Conservation (phyloP, 1,139 yeast species). For the Kodamaea arcana region DNA sequence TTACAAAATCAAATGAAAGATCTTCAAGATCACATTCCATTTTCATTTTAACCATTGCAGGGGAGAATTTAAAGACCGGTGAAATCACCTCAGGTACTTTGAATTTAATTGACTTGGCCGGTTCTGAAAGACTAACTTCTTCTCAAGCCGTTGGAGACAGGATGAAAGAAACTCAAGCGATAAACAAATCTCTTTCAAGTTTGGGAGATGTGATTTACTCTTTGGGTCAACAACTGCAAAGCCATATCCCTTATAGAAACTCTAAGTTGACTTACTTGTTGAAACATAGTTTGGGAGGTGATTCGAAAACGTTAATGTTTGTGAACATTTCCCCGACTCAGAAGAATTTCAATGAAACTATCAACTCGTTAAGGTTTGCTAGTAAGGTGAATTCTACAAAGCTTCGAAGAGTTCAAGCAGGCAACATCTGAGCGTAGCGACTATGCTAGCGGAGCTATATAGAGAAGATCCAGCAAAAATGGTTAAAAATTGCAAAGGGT, state of each 20-base stretch:
- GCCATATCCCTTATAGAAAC: constrained; percentile 52
- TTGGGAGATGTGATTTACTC: constrained; percentile 89
- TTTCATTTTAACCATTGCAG: constrained; percentile 60
- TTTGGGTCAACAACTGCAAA: constrained; percentile 37
- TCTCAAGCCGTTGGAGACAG: constrained; percentile 81
- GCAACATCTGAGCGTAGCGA: too few species aligned
- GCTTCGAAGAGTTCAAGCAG: too few species aligned
- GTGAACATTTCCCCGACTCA: constrained; percentile 77
- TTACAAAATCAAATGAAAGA: constrained; percentile 75
- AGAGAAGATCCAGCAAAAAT: too few species aligned
- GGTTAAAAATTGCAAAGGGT: too few species aligned
- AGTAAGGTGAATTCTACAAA: constrained; percentile 67
- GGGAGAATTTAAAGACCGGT: constrained; percentile 50
- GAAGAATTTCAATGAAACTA: constrained; percentile 66
- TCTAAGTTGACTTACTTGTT: constrained; percentile 73
- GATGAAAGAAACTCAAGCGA: constrained; percentile 81
- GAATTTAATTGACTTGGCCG: constrained; percentile 80
- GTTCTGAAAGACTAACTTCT: constrained; percentile 77
- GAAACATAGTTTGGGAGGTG: constrained; percentile 81
- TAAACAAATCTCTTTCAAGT: constrained; percentile 83
- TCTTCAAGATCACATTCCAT: constrained; percentile 72
- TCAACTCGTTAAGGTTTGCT: constrained; percentile 86
- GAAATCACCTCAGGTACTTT: constrained; percentile 56
- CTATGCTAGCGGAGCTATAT: too few species aligned
- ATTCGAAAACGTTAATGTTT: constrained; percentile 89